Percentiles rank a stretch among this genome's conserved stretches.
These are phyloP conservation scores for Lasiodiplodia theobromae DNA, from an alignment of 2,329 filamentous ascomycete genomes.

Conservation along the genomic window DNA sequence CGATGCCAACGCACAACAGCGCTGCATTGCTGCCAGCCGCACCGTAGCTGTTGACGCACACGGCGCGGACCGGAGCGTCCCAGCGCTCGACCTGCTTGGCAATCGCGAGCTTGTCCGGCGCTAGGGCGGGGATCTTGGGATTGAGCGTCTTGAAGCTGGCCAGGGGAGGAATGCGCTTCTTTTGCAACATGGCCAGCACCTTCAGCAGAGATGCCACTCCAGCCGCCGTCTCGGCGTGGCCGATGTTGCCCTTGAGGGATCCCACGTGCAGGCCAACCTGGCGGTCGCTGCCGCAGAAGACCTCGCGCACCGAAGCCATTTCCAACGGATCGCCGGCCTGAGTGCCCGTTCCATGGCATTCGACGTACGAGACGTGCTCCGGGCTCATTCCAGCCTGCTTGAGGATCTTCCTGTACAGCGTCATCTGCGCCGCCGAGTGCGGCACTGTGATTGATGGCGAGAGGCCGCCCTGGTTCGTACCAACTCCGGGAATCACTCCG, in stretches of 20 bases:
- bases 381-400: not conserved
- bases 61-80: conserved; percentile 31
- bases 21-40: conserved; percentile 40
- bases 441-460: conserved; percentile 61
- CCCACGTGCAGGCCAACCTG: conserved; percentile 37
- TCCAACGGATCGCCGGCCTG: conserved; percentile 55
- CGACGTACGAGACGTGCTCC: conserved; percentile 31
- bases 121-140: conserved; percentile 58
- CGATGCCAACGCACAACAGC: conserved; percentile 23
- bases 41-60: conserved; percentile 50
- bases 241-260: conserved; percentile 39
- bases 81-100: not conserved
- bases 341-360: conserved; percentile 64
- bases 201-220: conserved; percentile 39
- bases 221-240: conserved; percentile 41
- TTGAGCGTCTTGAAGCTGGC: conserved; percentile 56
- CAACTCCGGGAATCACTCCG: conserved; percentile 51
- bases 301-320: conserved; percentile 31
- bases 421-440: not conserved
- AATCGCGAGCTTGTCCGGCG: conserved; percentile 21
- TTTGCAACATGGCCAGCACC: conserved; percentile 37
- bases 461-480: conserved; percentile 60
- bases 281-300: conserved; percentile 29
- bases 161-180: conserved; percentile 35
- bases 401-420: not conserved